These are phyloP conservation scores for Mucor plumbeus DNA, from an alignment of 371 early-diverging fungal genomes.

Conservation along the genomic window DNA sequence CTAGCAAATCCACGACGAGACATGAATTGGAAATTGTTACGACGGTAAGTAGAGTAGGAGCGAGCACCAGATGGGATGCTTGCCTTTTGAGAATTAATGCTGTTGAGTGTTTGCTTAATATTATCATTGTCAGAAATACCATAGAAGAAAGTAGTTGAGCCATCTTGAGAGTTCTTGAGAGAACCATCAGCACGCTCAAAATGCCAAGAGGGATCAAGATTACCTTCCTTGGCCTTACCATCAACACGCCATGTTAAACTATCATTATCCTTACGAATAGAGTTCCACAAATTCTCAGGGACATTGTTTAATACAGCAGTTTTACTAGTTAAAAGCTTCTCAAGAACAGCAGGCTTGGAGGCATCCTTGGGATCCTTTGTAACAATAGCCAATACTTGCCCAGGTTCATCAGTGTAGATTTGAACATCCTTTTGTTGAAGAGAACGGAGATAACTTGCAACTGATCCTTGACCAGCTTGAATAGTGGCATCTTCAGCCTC, in stretches of 20 bases:
- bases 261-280: constrained; percentile 76
- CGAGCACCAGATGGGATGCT: constrained; percentile 24
- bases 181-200: constrained; percentile 95
- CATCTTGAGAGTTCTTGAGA: constrained; percentile 62
- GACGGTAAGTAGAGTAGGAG: constrained; percentile 43
- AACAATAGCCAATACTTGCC: constrained; percentile 87
- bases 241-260: constrained; percentile 58
- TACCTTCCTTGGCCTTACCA: constrained; percentile 51
- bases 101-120: constrained; percentile 60
- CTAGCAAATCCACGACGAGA: constrained; percentile 64
- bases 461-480: constrained; percentile 66
- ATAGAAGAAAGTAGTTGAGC: constrained; percentile 89
- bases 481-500: constrained; percentile 76
- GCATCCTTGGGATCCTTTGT: constrained; percentile 55
- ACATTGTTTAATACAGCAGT: constrained; percentile 85
- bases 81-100: constrained; percentile 25
- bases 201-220: constrained; percentile 76
- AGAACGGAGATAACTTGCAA: constrained; percentile 75
- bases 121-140: constrained; percentile 81
- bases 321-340: constrained; percentile 82
- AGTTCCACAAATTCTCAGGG: constrained; percentile 88
- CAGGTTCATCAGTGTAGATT: constrained; percentile 85
- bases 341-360: constrained; percentile 66
- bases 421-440: constrained; percentile 63
- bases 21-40: constrained; percentile 20